Evolutionary conservation across 2,329 filamentous ascomycete genomes (phyloP).

Genomic region (Emmonsiellopsis sp.): DNA sequence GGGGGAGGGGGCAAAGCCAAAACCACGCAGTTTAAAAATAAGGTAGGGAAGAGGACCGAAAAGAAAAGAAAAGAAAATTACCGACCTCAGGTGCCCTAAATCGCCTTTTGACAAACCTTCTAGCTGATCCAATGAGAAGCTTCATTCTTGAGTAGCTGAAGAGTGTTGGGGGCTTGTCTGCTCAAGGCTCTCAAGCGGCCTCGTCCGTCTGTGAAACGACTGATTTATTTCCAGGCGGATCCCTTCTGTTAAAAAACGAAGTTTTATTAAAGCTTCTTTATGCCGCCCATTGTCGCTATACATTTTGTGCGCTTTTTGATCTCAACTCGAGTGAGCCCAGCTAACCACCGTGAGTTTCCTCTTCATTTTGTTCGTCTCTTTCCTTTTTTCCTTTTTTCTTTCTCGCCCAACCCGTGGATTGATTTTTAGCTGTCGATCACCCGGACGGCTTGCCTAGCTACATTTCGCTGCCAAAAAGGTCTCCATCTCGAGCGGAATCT

Average conservation of each 20-base stretch:
- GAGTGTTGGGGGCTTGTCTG: background rate
- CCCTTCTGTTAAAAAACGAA: constrained; percentile 12
- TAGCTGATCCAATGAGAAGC: background rate
- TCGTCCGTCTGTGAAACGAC: constrained; percentile 3
- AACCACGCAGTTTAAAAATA: background rate
- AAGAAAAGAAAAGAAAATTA: constrained; percentile 1
- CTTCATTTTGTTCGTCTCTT: constrained; percentile 2
- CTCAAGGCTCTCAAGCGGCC: constrained; percentile 1
- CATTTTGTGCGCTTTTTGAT: constrained; percentile 7
- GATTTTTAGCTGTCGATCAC: background rate
- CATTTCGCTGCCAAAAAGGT: background rate
- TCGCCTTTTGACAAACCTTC: background rate
- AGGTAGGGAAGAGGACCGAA: background rate
- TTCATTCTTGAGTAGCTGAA: background rate
- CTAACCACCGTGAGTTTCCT: background rate
- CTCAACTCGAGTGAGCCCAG: background rate
- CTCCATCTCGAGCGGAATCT: background rate
- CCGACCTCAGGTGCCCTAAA: background rate
- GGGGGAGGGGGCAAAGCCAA: background rate
- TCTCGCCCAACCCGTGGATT: background rate
- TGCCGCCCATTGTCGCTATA: constrained; percentile 2
- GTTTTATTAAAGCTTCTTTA: constrained; percentile 9
- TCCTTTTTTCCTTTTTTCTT: background rate
- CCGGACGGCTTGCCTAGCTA: background rate
- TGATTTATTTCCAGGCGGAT: background rate